Percentiles rank a stretch among this genome's conserved stretches.
phyloP scores from a whole-genome alignment of 768 basidiomycete genomes.

The Cyclocybe aegerita region DNA sequence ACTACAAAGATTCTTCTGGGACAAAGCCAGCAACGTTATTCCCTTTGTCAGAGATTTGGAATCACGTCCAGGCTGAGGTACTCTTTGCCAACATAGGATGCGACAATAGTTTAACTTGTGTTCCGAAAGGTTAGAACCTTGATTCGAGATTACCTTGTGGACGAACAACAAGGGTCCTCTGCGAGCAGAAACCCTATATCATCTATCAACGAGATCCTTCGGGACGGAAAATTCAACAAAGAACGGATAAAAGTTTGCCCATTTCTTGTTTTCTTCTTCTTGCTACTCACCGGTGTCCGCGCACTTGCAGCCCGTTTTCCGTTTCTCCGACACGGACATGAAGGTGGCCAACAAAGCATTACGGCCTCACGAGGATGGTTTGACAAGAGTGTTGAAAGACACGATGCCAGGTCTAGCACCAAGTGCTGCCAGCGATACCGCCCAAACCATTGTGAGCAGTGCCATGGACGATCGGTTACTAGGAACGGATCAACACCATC shows the following conservation, averaged over 20 bases:
- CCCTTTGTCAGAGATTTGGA: constrained; percentile 86
- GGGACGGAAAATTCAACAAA: constrained; percentile 76
- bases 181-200: constrained; percentile 85
- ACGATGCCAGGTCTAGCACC: constrained; percentile 94
- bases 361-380: constrained; percentile 77
- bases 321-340: constrained; percentile 86
- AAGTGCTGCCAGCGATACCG: constrained; percentile 58
- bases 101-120: constrained; percentile 5
- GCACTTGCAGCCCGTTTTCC: constrained; percentile 72
- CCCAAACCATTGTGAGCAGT: constrained; percentile 58
- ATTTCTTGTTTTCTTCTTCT: neutral
- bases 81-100: neutral
- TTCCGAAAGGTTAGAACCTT: constrained; percentile 70
- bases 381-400: constrained; percentile 79
- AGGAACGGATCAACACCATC: constrained; percentile 77
- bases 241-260: constrained; percentile 75
- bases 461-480: constrained; percentile 74
- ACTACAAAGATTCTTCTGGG: constrained; percentile 86
- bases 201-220: constrained; percentile 91
- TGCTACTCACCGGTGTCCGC: neutral
- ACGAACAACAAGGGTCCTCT: constrained; percentile 79
- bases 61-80: constrained; percentile 88
- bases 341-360: constrained; percentile 70
- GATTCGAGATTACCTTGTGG: constrained; percentile 87
- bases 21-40: constrained; percentile 76